phyloP scores from a whole-genome alignment of 352 stramenopile genomes.

The Phytophthora kernoviae region DNA sequence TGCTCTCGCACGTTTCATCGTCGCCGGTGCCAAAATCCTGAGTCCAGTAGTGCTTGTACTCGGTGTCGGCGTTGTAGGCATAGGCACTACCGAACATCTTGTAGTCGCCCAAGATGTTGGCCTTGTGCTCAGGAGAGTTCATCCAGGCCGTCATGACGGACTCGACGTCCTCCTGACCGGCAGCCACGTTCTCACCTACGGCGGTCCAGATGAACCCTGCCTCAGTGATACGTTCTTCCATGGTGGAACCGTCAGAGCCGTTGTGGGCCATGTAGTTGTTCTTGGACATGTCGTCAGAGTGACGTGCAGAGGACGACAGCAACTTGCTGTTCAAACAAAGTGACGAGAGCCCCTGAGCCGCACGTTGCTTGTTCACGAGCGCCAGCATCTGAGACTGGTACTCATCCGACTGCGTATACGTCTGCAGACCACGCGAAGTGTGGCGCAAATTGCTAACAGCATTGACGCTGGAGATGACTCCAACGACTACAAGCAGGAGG shows the following conservation, averaged over 20 bases:
- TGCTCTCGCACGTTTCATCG: conserved; percentile 27
- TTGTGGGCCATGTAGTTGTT: conserved; percentile 56
- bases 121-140: conserved; percentile 48
- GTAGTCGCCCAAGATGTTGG: conserved; percentile 46
- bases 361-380: conserved; percentile 46
- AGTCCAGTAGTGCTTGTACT: conserved; percentile 56
- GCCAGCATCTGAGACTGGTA: conserved; percentile 26
- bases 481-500: conserved; percentile 12
- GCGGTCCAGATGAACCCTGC: conserved; percentile 51
- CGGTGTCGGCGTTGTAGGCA: conserved; percentile 24
- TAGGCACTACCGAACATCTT: conserved; percentile 34
- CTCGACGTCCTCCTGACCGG: conserved; percentile 42
- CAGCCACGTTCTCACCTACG: conserved; percentile 55
- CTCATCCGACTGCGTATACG: conserved; percentile 26
- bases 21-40: conserved; percentile 48
- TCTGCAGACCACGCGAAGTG: conserved; percentile 16
- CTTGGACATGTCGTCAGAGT: conserved; percentile 39
- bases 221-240: conserved; percentile 40
- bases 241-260: conserved; percentile 44
- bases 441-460: conserved; percentile 15
- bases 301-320: conserved; percentile 11
- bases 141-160: conserved; percentile 59
- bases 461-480: conserved; percentile 8
- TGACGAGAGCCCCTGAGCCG: conserved; percentile 30
- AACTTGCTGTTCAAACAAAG: conserved; percentile 47